These are phyloP conservation scores for Ampelocalamus luodianensis DNA, from an alignment of 176 grass and related monocot species.

Conservation along the genomic window DNA sequence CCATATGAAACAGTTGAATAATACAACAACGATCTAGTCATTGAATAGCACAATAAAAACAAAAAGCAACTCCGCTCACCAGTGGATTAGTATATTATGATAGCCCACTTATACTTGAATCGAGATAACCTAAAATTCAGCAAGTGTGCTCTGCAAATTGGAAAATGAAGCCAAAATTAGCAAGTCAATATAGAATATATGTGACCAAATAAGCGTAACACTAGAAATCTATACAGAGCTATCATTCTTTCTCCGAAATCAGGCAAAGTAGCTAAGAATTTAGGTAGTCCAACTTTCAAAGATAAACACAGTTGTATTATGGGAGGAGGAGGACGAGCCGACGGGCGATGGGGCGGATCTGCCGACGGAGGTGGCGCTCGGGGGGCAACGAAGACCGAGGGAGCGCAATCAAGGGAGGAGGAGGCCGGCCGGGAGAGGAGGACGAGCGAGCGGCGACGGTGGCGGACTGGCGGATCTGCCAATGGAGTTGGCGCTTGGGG, in stretches of 20 bases:
- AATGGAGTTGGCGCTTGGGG: too few relatives aligned
- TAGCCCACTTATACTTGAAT: background rate
- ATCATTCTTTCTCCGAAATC: background rate
- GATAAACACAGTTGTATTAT: background rate
- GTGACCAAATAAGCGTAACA: background rate
- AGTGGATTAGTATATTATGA: background rate
- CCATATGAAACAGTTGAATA: background rate
- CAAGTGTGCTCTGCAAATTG: constrained; percentile 28
- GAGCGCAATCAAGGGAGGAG: too few relatives aligned
- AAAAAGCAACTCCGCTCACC: background rate
- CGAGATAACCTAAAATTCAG: constrained; percentile 15
- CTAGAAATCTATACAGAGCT: background rate
- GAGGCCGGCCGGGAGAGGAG: too few relatives aligned
- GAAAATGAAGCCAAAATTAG: constrained; percentile 38
- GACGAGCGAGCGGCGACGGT: too few relatives aligned
- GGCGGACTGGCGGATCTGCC: too few relatives aligned
- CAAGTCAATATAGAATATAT: background rate
- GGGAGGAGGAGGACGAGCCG: too few relatives aligned
- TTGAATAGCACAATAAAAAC: background rate
- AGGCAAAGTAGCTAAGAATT: background rate
- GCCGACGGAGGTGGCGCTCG: too few relatives aligned
- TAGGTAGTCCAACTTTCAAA: background rate
- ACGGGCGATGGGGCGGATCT: too few relatives aligned
- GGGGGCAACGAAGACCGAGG: too few relatives aligned
- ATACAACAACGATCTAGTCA: background rate